Evolutionary conservation across 176 grass and related monocot species (phyloP).

Genomic region (Aechmea fasciata): DNA sequence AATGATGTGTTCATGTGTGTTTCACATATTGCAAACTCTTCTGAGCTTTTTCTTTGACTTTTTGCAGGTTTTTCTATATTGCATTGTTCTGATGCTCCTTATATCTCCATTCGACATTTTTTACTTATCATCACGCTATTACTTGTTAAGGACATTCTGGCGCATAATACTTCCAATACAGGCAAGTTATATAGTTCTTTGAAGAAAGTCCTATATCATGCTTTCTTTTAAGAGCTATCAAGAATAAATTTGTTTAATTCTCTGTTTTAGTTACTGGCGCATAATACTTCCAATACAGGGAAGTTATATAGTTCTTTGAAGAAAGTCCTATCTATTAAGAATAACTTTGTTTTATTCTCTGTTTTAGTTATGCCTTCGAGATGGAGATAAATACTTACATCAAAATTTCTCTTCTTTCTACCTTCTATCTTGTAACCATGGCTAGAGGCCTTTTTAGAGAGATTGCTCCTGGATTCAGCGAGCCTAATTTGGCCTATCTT

Average conservation of each 20-base stretch:
- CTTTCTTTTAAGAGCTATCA: no score
- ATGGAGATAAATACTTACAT: no score
- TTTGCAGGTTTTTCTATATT: conserved; percentile 80
- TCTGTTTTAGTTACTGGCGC: conserved; percentile 25
- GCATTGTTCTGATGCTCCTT: conserved; percentile 55
- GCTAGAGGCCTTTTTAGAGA: no score
- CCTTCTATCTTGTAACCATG: no score
- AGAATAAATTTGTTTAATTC: no score
- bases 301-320: conserved; percentile 19
- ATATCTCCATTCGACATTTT: conserved; percentile 98
- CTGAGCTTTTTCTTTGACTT: not conserved
- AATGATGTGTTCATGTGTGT: not conserved
- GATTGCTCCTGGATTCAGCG: no score
- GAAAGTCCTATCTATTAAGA: no score
- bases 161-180: conserved; percentile 89
- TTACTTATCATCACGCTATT: conserved; percentile 81
- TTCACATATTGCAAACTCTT: not conserved
- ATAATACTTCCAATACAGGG: conserved; percentile 90
- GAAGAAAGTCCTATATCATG: no score
- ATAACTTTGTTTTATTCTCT: no score
- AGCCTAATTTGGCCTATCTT: no score
- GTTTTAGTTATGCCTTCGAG: no score
- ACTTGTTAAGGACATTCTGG: conserved; percentile 76
- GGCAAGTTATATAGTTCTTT: conserved; percentile 32
- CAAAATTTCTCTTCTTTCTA: no score